phyloP scores from a whole-genome alignment of 345 rosid genomes.

The Murraya paniculata region DNA sequence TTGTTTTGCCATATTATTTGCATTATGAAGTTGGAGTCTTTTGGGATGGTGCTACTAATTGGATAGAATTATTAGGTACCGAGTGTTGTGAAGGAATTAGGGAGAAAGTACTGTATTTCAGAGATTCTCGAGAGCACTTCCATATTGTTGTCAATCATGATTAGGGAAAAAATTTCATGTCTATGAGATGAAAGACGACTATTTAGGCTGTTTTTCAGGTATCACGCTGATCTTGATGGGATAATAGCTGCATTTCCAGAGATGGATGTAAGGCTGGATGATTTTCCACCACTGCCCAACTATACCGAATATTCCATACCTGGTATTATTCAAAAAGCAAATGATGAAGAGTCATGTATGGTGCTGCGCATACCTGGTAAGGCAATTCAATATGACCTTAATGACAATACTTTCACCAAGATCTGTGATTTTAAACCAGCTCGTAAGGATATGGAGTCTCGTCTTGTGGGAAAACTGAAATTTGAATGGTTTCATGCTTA shows the following conservation, averaged over 20 bases:
- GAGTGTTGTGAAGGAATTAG: background rate
- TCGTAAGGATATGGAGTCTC: too few relatives aligned
- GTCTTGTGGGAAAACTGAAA: too few relatives aligned
- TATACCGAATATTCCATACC: conserved; percentile 16
- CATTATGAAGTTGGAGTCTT: background rate
- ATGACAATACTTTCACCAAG: conserved; percentile 15
- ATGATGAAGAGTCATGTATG: conserved; percentile 20
- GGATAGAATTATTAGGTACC: background rate
- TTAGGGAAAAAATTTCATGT: conserved; percentile 22
- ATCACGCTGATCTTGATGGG: conserved; percentile 28
- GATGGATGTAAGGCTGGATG: conserved; percentile 12
- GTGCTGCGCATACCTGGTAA: conserved; percentile 28
- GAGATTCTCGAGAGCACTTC: too few relatives aligned
- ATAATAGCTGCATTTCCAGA: conserved; percentile 30
- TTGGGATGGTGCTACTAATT: conserved; percentile 14
- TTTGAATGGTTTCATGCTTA: background rate
- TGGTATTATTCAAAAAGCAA: conserved; percentile 27
- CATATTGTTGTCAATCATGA: too few relatives aligned
- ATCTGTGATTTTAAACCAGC: background rate
- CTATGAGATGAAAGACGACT: conserved; percentile 29
- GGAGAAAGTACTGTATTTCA: background rate
- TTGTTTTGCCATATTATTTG: background rate
- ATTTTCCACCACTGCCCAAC: background rate
- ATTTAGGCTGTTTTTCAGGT: conserved; percentile 32
- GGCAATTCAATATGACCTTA: conserved; percentile 23